phyloP scores from a whole-genome alignment of 108 stramenopile genomes.

The Conticribra guillardii region DNA sequence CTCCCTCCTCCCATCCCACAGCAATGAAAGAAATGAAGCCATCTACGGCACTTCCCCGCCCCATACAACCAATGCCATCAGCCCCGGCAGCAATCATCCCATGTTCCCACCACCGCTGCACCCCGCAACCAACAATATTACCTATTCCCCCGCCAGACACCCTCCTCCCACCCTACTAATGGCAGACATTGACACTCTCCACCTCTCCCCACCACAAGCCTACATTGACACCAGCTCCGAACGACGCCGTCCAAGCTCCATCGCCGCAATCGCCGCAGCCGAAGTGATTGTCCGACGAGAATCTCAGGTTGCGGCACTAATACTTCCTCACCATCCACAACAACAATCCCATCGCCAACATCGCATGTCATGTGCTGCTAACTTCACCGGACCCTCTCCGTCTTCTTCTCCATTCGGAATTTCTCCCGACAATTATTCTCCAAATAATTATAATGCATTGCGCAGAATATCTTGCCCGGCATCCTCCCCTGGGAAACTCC shows the following conservation, averaged over 20 bases:
- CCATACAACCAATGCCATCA: no score
- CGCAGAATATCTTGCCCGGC: neutral
- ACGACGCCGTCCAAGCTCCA: conserved; percentile 13
- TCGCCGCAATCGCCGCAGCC: conserved; percentile 17
- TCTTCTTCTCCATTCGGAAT: no score
- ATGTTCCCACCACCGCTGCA: no score
- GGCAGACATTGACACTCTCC: conserved; percentile 1
- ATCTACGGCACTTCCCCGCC: no score
- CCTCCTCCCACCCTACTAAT: no score
- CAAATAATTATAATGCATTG: neutral
- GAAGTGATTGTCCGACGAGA: neutral
- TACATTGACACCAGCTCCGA: conserved; percentile 11
- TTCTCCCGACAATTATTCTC: neutral
- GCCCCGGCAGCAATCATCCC: no score
- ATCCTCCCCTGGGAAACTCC: neutral
- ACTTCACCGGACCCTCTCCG: no score
- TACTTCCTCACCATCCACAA: neutral
- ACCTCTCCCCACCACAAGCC: neutral
- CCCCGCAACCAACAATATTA: no score
- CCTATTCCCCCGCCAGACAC: no score
- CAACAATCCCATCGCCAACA: neutral
- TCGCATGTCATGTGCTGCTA: no score
- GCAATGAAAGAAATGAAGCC: no score
- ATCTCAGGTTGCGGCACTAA: neutral
- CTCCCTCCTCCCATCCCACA: no score